phyloP scores from a whole-genome alignment of 2,329 filamentous ascomycete species.

The Didymella segeticola region DNA sequence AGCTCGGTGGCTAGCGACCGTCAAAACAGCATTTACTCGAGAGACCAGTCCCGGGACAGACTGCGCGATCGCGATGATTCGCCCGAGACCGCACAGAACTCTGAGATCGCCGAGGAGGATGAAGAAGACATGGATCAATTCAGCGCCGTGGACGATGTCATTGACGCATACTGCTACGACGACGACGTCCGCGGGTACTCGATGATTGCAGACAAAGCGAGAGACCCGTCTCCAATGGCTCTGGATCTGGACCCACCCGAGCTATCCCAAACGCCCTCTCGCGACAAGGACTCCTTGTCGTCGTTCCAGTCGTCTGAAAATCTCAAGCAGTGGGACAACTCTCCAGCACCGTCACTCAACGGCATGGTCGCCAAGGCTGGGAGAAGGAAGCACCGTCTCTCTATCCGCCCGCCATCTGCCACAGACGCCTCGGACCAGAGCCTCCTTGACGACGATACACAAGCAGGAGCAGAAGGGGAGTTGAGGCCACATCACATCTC shows the following conservation, averaged over 20 bases:
- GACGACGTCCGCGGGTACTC: constrained; percentile 37
- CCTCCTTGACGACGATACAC: constrained; percentile 16
- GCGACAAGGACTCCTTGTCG: constrained; percentile 32
- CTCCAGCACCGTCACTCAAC: constrained; percentile 15
- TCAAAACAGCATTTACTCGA: constrained; percentile 54
- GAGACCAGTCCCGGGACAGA: constrained; percentile 36
- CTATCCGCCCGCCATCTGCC: constrained; percentile 20
- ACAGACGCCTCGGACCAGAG: constrained; percentile 14
- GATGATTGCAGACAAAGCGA: constrained; percentile 10
- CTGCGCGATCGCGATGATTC: constrained; percentile 38
- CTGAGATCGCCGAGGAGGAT: constrained; percentile 35
- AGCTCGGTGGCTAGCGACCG: constrained; percentile 72
- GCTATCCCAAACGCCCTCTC: constrained; percentile 38
- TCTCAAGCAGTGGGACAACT: constrained; percentile 29
- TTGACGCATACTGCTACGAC: constrained; percentile 67
- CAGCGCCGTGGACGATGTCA: constrained; percentile 65
- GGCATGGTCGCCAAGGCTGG: constrained; percentile 10
- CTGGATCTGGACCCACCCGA: constrained; percentile 34
- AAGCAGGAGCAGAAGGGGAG: constrained; percentile 11
- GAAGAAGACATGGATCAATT: constrained; percentile 38
- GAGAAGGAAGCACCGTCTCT: constrained; percentile 19
- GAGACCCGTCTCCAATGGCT: constrained; percentile 22
- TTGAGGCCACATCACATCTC: constrained; percentile 18
- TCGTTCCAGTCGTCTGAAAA: constrained; percentile 35
- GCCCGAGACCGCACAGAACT: constrained; percentile 36